phyloP scores from a whole-genome alignment of 164 flowering plant genomes.

The Sextonia rubra region DNA sequence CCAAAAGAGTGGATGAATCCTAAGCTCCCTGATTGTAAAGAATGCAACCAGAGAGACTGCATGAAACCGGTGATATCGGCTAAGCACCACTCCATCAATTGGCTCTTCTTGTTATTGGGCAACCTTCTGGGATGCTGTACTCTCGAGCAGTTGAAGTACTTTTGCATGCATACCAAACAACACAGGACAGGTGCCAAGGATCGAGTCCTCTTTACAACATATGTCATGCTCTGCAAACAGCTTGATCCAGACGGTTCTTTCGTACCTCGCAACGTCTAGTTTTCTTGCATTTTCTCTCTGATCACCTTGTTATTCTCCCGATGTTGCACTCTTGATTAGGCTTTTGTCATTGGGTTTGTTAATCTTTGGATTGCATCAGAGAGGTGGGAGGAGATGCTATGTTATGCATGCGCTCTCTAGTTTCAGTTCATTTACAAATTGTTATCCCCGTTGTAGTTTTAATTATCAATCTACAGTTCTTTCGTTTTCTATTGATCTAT shows the following conservation, averaged over 20 bases:
- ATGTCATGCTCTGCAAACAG: constrained; percentile 33
- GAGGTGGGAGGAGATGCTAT: too few species aligned
- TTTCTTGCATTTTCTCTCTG: background rate
- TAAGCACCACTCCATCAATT: constrained; percentile 45
- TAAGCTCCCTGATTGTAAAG: constrained; percentile 28
- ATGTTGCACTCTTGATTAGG: too few species aligned
- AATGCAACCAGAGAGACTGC: constrained; percentile 37
- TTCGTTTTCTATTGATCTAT: too few species aligned
- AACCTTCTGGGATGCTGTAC: constrained; percentile 40
- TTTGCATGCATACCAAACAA: constrained; percentile 34
- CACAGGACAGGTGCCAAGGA: constrained; percentile 54
- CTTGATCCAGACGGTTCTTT: constrained; percentile 25
- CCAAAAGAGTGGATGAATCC: constrained; percentile 52
- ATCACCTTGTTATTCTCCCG: background rate
- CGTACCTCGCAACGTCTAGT: background rate
- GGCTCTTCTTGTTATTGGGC: constrained; percentile 47
- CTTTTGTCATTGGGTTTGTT: too few species aligned
- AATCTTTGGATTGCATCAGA: too few species aligned
- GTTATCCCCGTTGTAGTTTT: too few species aligned
- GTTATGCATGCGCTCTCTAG: too few species aligned
- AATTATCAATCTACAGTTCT: too few species aligned
- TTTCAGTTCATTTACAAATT: too few species aligned
- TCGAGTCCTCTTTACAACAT: constrained; percentile 35
- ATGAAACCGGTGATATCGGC: constrained; percentile 38
- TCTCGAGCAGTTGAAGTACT: constrained; percentile 35